phyloP scores from a whole-genome alignment of 2,329 filamentous ascomycete genomes.

The Cordyceps militaris region DNA sequence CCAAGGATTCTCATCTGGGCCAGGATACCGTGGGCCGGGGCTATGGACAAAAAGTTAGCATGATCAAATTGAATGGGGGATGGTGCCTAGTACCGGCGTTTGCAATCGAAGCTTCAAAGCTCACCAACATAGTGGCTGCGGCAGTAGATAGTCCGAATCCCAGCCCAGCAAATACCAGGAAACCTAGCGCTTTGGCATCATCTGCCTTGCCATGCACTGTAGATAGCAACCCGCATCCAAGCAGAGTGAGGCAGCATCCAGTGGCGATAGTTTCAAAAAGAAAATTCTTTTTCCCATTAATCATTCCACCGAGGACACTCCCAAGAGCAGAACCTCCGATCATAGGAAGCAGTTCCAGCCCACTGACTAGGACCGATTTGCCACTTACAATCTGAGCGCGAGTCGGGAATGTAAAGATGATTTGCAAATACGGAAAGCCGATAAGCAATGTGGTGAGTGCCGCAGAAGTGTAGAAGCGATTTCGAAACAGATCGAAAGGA shows the following conservation, averaged over 20 bases:
- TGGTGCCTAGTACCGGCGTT: slow-evolving; percentile 36
- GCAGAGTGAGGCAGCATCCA: slow-evolving; percentile 35
- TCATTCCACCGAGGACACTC: slow-evolving; percentile 33
- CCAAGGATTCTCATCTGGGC: slow-evolving; percentile 46
- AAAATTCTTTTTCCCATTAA: slow-evolving; percentile 36
- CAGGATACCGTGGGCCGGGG: slow-evolving; percentile 45
- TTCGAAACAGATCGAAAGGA: slow-evolving; percentile 41
- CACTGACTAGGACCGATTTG: slow-evolving; percentile 38
- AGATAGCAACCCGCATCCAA: slow-evolving; percentile 42
- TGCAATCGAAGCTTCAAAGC: slow-evolving; percentile 32
- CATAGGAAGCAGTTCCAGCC: slow-evolving; percentile 48
- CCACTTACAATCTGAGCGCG: slow-evolving; percentile 44
- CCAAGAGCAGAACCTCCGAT: slow-evolving; percentile 41
- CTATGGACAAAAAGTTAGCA: slow-evolving; percentile 26
- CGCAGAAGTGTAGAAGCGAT: slow-evolving; percentile 37
- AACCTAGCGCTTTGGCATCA: slow-evolving; percentile 41
- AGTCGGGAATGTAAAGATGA: slow-evolving; percentile 43
- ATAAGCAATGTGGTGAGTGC: slow-evolving; percentile 39
- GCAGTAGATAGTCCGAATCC: slow-evolving; percentile 45
- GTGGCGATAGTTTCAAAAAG: slow-evolving; percentile 37
- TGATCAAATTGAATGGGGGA: neutral
- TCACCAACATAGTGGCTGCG: slow-evolving; percentile 39
- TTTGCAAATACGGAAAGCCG: slow-evolving; percentile 43
- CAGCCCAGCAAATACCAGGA: slow-evolving; percentile 43
- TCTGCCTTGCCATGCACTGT: slow-evolving; percentile 27